Evolutionary conservation across 2,329 filamentous ascomycete genomes (phyloP), one percentile per base, ranked within the genome.

Genomic region (Mariannaea elegans): DNA sequence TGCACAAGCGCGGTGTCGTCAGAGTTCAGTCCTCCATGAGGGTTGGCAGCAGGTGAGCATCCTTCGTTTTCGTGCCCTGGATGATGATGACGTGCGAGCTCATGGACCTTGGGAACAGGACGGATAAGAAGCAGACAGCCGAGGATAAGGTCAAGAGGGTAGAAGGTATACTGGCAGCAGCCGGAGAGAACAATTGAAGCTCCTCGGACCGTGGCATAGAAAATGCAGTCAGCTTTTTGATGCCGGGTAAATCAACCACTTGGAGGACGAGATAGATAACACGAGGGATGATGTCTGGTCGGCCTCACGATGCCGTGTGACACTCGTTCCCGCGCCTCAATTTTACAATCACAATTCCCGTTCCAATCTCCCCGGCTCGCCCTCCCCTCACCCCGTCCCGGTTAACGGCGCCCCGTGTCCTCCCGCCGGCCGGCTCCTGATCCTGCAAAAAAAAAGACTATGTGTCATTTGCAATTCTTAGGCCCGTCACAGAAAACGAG

Each of bases 1-100:
- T 97, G 19, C 93, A 97, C 73, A 78, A 87, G 61, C 85, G 87
- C 61, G 93, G 93, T n/a, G 86, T 93, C 31, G 82, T 91, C 61
- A 83, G 95, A 54, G 91, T 98, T 38, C 94, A 98, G 81, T 91
- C 89, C 24, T 93, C 94, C 73, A 94, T 98, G 79, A 83, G 94
- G 12, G 88, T 93, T 41, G 94, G 94, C 1, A 90, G 90, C 24
- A 87, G 90, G 90, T 90, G 67, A 72, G 82, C 78, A 52, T 27
- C n/a, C 9, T 7, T 9, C 9, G 19, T 27, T 23, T 18, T 39
- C 32, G 12, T 4, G 19, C 23, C 14, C 14, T 41, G 19, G 38
- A 24, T 31, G n/a, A 12, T 31, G 13, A 39, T 10, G 29, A n/a
- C 16, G 13, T 29, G 34, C 12, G 18, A 9, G n/a, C 7, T 19